Evolutionary conservation across 768 basidiomycete genomes (phyloP).

Genomic region (Leucocoprinus leucothites): DNA sequence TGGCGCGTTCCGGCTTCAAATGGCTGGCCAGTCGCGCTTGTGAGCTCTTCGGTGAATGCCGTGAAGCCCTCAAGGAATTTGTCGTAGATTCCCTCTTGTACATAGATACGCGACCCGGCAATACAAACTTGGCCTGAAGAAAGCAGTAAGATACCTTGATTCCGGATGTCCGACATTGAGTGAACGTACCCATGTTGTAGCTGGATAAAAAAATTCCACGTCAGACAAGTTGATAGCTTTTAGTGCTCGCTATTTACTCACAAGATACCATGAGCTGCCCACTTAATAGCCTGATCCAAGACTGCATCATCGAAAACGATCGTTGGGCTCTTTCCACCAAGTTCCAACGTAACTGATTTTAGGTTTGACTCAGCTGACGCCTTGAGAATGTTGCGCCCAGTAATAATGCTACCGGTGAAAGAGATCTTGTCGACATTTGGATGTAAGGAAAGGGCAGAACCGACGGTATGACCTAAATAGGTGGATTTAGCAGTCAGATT

Average conservation of each 20-base stretch:
- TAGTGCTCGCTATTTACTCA: slow-evolving; percentile 39
- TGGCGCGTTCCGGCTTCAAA: slow-evolving; percentile 54
- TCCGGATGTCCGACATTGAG: neutral
- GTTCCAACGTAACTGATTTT: slow-evolving; percentile 72
- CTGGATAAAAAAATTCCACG: slow-evolving; percentile 16
- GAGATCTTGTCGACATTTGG: slow-evolving; percentile 66
- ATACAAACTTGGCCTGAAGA: slow-evolving; percentile 62
- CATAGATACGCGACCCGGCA: slow-evolving; percentile 80
- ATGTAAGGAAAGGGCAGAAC: slow-evolving; percentile 67
- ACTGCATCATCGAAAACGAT: slow-evolving; percentile 67
- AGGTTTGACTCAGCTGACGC: slow-evolving; percentile 71
- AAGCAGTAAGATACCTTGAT: neutral
- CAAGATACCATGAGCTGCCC: slow-evolving; percentile 68
- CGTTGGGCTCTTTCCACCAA: slow-evolving; percentile 65
- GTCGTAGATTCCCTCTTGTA: slow-evolving; percentile 80
- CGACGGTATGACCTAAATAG: slow-evolving; percentile 45
- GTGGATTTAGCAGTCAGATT: neutral
- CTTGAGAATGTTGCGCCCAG: slow-evolving; percentile 69
- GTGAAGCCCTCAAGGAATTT: slow-evolving; percentile 61
- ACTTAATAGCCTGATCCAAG: slow-evolving; percentile 60
- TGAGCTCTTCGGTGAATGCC: slow-evolving; percentile 44
- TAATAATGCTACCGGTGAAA: slow-evolving; percentile 75
- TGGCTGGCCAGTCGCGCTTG: slow-evolving; percentile 57
- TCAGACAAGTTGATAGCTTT: slow-evolving; percentile 73
- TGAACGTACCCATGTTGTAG: slow-evolving; percentile 27